Evolutionary conservation across 352 stramenopile genomes (phyloP), one percentile per base, ranked within the genome.

Genomic region (Pilasporangium apinafurcum): DNA sequence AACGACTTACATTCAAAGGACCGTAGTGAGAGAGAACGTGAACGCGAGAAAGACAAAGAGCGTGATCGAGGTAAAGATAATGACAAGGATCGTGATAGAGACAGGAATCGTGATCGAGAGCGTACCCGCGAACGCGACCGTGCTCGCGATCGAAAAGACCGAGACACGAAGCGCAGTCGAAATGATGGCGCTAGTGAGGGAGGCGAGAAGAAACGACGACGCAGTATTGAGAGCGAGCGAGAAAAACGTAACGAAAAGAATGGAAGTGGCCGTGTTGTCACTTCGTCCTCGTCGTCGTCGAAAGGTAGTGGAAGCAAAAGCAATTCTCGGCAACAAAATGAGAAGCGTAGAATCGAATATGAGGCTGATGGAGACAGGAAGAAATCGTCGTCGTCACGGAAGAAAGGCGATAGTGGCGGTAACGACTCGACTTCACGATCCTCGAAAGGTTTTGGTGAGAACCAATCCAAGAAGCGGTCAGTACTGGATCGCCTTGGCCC

Each of bases 401-500:
- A 58, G n/a, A 33, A 37, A 18, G 40, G 38, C 21, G n/a, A n/a
- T n/a, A n/a, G n/a, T n/a, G n/a, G n/a, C n/a, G 26, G 59, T 39
- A 63, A 80, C 18, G 67, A 82, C 16, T 17, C 41, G 42, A n/a
- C n/a, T n/a, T n/a, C n/a, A n/a, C 31, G 49, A 26, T 38, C 28
- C 20, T 55, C 59, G 33, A 75, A 81, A 37, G 59, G 62, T n/a
- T 71, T 68, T 21, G 62, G 67, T 22, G 75, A 87, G 14, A 56
- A 49, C 20, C 75, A 82, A 28, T 38, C 62, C 37, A 93, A 93
- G 65, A 93, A 93, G 65, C 61, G 69, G 13, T 93, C 81, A 1
- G 81, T 93, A 20, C 60, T 93, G 13, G 81, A 93, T 33, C 76
- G 81, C 16, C 70, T 93, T 32, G 81, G 81, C 2, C 81, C 81